A percentile compares a stretch with the other conserved stretches of the same genome.
Evolutionary conservation across 2,329 filamentous ascomycete genomes (phyloP).

Genomic region (Claviceps pusilla): DNA sequence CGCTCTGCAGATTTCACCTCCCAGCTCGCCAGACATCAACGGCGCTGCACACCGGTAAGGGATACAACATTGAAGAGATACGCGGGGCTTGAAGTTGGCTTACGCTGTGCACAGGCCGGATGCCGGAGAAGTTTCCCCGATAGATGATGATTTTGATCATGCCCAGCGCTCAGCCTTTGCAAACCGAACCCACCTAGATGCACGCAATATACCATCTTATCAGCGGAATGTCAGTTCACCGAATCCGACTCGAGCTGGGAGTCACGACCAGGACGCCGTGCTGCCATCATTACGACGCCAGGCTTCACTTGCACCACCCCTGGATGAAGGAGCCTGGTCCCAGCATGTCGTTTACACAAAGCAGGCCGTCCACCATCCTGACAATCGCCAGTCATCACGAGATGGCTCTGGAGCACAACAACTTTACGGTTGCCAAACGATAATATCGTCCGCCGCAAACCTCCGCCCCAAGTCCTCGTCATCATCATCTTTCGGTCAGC

Average conservation of each 20-base stretch:
- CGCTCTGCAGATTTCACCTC: slow-evolving; percentile 37
- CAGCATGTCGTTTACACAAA: not conserved
- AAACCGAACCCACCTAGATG: slow-evolving; percentile 2
- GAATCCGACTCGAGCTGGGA: not conserved
- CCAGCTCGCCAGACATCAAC: slow-evolving; percentile 38
- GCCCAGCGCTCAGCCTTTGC: slow-evolving; percentile 15
- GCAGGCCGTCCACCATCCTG: not conserved
- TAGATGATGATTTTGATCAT: slow-evolving; percentile 29
- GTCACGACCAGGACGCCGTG: not conserved
- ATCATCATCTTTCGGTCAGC: slow-evolving; percentile 18
- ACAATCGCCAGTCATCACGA: not conserved
- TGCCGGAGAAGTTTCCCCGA: slow-evolving; percentile 34
- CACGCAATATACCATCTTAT: slow-evolving; percentile 7
- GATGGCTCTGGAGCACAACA: not conserved
- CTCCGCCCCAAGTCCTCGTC: slow-evolving; percentile 13
- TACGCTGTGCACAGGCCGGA: slow-evolving; percentile 10
- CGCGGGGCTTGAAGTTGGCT: not conserved
- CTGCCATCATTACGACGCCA: not conserved
- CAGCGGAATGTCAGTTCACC: slow-evolving; percentile 3
- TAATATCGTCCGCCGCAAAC: slow-evolving; percentile 12
- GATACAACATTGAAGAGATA: no score
- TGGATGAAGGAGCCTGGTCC: not conserved
- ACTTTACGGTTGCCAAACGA: not conserved
- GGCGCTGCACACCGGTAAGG: slow-evolving; percentile 27
- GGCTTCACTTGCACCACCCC: not conserved